Base-by-base conservation (phyloP, 805 yeast species). In the Saturnispora gosingensis region DNA sequence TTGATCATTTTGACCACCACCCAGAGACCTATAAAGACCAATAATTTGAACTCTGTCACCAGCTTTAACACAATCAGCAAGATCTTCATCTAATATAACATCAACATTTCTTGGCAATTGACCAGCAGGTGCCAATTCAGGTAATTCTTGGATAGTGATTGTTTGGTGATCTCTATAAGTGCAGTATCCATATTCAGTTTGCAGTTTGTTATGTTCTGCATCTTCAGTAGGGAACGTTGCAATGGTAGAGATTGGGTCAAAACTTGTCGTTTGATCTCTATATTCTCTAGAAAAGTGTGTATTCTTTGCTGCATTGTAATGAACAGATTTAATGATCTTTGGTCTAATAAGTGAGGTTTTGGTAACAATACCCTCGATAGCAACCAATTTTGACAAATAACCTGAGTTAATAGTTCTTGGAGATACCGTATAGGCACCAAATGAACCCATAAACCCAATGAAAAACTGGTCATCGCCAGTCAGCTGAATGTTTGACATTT, bases 41-140 rank as follows among this genome's bases (percentile, higher is more conserved):
- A 93, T 93, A 43, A 91, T 72, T 70, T 90, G 96, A 34, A 90
- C 82, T 64, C 99, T 79, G 67, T 93, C 99, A 61, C 99, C 99
- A 0, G 99, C 98, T 66, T 93, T 93, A 45, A 87, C 85, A 51
- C 70, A 72, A 65, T 93, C 99, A 2, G 93, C 98, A 56, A 93
- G 74, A 65, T 93, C 99, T 62, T 90, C 97, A 66, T 91, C 97
- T 61, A 93, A 71, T n/a, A 91, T 80, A 24, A 91, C 85, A 63
- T 93, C 99, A 35, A 93, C 77, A 2, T 96, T 83, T 61, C 98
- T 76, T 35, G 99, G 99, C 56, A 93, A 74, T 70, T 91, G 98
- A 52, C 99, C 99, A 0, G 98, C 95, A 15, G 98, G 99, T 1
- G 98, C 97, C 56, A 83, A 76, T 70, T 93, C 98, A 1, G 99